These are phyloP conservation scores for Lactifluus subvellereus DNA, from an alignment of 768 basidiomycete species.

Conservation along the genomic window DNA sequence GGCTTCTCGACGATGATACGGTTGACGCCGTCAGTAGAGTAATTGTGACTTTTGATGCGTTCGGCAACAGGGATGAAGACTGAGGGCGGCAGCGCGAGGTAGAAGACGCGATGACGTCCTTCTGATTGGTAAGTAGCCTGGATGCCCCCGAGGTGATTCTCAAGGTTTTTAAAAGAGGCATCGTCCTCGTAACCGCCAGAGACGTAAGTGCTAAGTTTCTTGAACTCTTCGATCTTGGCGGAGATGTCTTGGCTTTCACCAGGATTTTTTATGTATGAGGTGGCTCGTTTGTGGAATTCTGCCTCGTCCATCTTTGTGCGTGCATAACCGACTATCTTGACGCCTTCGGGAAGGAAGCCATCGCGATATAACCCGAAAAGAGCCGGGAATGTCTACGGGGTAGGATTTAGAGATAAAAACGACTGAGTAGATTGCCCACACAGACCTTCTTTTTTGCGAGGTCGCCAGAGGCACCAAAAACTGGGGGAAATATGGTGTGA, in stretches of 20 bases:
- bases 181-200: slow-evolving; percentile 86
- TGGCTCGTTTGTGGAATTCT: slow-evolving; percentile 81
- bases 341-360: slow-evolving; percentile 72
- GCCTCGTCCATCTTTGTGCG: slow-evolving; percentile 87
- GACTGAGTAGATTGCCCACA: not conserved
- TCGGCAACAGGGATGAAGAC: slow-evolving; percentile 89
- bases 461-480: slow-evolving; percentile 95
- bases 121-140: slow-evolving; percentile 63
- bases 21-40: slow-evolving; percentile 66
- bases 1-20: slow-evolving; percentile 98
- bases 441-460: slow-evolving; percentile 96
- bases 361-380: slow-evolving; percentile 84
- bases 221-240: slow-evolving; percentile 76
- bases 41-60: slow-evolving; percentile 78
- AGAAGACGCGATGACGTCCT: slow-evolving; percentile 82
- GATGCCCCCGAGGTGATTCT: slow-evolving; percentile 68
- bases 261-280: slow-evolving; percentile 78
- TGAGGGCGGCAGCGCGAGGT: slow-evolving; percentile 94
- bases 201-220: slow-evolving; percentile 71
- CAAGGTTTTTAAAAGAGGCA: slow-evolving; percentile 70
- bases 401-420: slow-evolving; percentile 5
- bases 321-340: slow-evolving; percentile 94
- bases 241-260: slow-evolving; percentile 54
- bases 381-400: slow-evolving; percentile 82
- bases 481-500: slow-evolving; percentile 35